Conservation (phyloP, 257 asterid species). For the Ilex asprella region DNA sequence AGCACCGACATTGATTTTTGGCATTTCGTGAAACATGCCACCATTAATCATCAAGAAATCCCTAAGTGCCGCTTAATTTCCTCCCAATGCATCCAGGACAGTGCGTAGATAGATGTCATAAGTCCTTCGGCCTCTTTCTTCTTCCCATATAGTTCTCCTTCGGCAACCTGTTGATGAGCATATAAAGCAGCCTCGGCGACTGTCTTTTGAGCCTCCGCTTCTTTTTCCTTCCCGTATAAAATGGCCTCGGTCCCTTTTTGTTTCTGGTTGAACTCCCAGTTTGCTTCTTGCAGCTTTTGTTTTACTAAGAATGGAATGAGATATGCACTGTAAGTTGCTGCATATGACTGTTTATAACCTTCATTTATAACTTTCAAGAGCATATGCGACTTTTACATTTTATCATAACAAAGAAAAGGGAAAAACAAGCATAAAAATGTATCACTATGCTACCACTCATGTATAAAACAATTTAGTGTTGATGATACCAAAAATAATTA, state of each 20-base stretch:
- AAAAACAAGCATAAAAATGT: too few species aligned
- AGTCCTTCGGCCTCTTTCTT: background rate
- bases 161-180: background rate
- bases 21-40: constrained; percentile 9
- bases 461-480: too few species aligned
- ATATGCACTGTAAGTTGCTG: too few species aligned
- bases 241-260: background rate
- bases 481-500: too few species aligned
- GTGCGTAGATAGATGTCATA: background rate
- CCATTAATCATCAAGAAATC: background rate
- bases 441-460: too few species aligned
- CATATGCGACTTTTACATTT: too few species aligned
- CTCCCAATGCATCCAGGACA: background rate
- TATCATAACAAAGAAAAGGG: too few species aligned
- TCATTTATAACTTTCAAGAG: too few species aligned
- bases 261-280: background rate
- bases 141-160: background rate
- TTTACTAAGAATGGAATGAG: background rate
- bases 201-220: background rate
- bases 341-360: too few species aligned
- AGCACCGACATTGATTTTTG: constrained; percentile 2
- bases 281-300: background rate
- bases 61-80: background rate
- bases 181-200: background rate
- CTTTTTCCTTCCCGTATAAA: background rate